Evolutionary conservation across 2,329 filamentous ascomycete genomes (phyloP).

Genomic region (Cyphellophora attinorum): DNA sequence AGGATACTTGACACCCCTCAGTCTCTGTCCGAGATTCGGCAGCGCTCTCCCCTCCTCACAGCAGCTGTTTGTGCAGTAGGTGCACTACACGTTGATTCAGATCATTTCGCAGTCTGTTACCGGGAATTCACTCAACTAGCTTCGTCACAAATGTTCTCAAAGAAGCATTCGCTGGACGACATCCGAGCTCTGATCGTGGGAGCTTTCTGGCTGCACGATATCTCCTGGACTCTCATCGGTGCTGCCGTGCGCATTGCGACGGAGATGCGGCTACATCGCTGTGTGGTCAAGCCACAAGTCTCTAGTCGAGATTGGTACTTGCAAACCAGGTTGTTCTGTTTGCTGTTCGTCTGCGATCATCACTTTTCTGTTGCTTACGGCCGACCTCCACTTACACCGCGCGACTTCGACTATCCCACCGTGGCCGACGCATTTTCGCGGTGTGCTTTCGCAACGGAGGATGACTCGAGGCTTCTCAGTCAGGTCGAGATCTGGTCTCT

Average conservation of each 20-base stretch:
- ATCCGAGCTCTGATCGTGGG: constrained; percentile 52
- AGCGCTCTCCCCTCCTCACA: constrained; percentile 44
- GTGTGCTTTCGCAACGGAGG: constrained; percentile 43
- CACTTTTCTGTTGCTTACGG: constrained; percentile 55
- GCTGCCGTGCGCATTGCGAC: constrained; percentile 48
- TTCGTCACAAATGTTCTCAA: constrained; percentile 46
- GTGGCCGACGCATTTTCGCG: constrained; percentile 47
- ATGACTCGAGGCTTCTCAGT: constrained; percentile 47
- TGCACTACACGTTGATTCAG: constrained; percentile 47
- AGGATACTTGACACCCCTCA: constrained; percentile 44
- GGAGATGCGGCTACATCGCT: constrained; percentile 46
- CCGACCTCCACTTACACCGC: constrained; percentile 46
- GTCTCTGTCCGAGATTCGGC: constrained; percentile 42
- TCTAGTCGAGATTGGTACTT: constrained; percentile 24
- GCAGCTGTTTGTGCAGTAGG: constrained; percentile 48
- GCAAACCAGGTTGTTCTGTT: constrained; percentile 49
- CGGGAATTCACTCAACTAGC: constrained; percentile 48
- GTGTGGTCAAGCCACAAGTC: constrained; percentile 31
- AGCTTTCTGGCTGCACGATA: constrained; percentile 53
- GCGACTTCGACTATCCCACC: no score
- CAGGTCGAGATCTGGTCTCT: constrained; percentile 52
- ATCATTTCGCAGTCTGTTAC: constrained; percentile 45
- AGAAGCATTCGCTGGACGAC: constrained; percentile 47
- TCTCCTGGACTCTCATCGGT: constrained; percentile 53
- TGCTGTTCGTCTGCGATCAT: constrained; percentile 56